Evolutionary conservation across 169 alveolate genomes (phyloP).

Genomic region (Hepatocystis sp.): DNA sequence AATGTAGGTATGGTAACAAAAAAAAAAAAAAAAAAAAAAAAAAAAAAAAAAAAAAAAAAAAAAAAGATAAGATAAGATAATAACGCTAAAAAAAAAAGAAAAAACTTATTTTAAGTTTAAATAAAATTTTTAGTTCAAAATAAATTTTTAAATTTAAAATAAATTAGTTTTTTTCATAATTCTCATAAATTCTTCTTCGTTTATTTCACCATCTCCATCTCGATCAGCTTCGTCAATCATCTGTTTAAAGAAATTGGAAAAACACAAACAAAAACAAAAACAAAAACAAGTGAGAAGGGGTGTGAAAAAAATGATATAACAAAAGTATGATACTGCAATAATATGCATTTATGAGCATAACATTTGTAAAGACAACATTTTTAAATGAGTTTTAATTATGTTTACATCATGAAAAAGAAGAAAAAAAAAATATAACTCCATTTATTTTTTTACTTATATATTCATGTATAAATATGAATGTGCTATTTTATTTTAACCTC

Average conservation of each 20-base stretch:
- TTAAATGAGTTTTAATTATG: no score
- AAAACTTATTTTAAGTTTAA: no score
- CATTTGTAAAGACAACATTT: no score
- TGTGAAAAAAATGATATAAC: neutral
- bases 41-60: no score
- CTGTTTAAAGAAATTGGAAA: conserved; percentile 78
- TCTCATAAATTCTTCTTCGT: conserved; percentile 97
- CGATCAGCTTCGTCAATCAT: conserved; percentile 99
- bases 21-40: conserved; percentile 13
- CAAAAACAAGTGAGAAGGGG: neutral
- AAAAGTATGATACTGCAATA: neutral
- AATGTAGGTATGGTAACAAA: neutral
- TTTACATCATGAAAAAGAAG: no score
- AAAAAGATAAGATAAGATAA: no score
- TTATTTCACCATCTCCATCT: conserved; percentile 98
- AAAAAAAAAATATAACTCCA: no score
- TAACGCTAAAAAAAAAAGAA: no score
- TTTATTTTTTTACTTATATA: no score
- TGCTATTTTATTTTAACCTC: conserved; percentile 78
- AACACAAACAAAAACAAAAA: neutral
- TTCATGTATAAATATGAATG: neutral
- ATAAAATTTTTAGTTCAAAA: no score
- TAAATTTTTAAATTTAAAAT: conserved; percentile 86
- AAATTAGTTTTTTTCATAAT: conserved; percentile 98
- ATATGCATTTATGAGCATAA: no score